Evolutionary conservation across 176 grass and related monocot genomes (phyloP), one percentile per base, ranked within the genome.

Genomic region (Coix lacrymajobi): DNA sequence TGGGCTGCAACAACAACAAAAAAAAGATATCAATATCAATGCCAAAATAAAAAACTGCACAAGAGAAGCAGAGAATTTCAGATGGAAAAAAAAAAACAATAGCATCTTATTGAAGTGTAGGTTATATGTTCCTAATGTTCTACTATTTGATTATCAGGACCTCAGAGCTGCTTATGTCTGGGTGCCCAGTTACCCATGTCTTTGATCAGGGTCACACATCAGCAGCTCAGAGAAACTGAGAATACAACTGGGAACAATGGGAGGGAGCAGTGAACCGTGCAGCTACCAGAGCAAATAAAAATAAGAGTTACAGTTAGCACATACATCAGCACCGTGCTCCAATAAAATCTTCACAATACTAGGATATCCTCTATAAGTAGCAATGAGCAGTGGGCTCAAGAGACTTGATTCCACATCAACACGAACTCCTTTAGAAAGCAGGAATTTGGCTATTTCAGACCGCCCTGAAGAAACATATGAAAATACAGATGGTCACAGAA

Each of bases 341-440:
- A 80, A 72, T 26, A 90, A 69, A n/a, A 90, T 83, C 65, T 90
- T 40, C 30, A 87, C 26, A 22, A 46, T 71, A 40, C 41, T 60
- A 71, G 73, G 13, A 64, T 86, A 37, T 71, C 69, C 62, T 79
- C 12, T 81, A 29, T 3, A 26, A 54, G 88, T 67, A 54, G 88
- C 70, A 63, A 83, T 5, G 38, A 51, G 12, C 28, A 90, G 26
- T 87, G 88, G 84, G 40, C 66, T 83, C 72, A 85, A 34, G 33
- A 14, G 6, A 16, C 3, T 1, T 82, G 83, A 63, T 63, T 65
- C 41, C 52, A 46, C 52, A 82, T 90, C 66, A 69, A 71, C 26
- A 71, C 34, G 32, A 54, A 13, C 84, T 83, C 88, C 88, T 87
- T 72, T 84, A 80, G 88, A 86, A 34, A 86, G 66, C 29, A 90